Evolutionary conservation across 306 rosid species (phyloP), one percentile per base, ranked within the genome.

Genomic region (Potentilla sterilis): DNA sequence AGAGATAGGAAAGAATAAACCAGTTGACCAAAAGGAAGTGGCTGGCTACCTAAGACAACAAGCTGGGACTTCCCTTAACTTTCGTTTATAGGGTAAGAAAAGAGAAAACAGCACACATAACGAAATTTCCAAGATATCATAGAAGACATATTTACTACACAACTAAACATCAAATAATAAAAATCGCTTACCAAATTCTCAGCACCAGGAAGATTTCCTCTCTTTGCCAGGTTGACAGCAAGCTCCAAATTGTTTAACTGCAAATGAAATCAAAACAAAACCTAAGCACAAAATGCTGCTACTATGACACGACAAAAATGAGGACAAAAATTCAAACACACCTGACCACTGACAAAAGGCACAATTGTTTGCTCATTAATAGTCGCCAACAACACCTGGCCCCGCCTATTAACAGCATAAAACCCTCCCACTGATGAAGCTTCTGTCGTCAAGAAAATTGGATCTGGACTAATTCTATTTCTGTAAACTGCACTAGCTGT

Each of bases 161-260:
- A 18, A 48, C 35, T 5, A 8, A 34, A 68, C 54, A 68, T 24
- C 32, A 3, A 38, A 67, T 24, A 10, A 10, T 9, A 67, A 62
- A 59, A 65, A 48, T 24, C 67, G 79, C 87, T 72, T 82, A 90
- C 99, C 91, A 96, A 89, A 84, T 96, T 88, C 85, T 96, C 99
- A 32, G 99, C 99, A 75, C 99, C 99, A 48, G 99, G 99, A 83
- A 96, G 98, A 70, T 96, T 92, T 87, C 99, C 99, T 86, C 99
- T 86, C 82, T 96, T 92, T 74, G 99, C 99, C 32, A 96, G 98
- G 85, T 87, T 96, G 78, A 96, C 99, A 32, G 99, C 99, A 52
- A 96, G 97, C 91, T 96, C 99, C 88, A 92, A 85, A 88, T 96
- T 96, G 86, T 90, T 96, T 82, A 96, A 85, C 99, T 96, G 90